phyloP scores from a whole-genome alignment of 306 rosid genomes.

The Leucaena leucocephala region DNA sequence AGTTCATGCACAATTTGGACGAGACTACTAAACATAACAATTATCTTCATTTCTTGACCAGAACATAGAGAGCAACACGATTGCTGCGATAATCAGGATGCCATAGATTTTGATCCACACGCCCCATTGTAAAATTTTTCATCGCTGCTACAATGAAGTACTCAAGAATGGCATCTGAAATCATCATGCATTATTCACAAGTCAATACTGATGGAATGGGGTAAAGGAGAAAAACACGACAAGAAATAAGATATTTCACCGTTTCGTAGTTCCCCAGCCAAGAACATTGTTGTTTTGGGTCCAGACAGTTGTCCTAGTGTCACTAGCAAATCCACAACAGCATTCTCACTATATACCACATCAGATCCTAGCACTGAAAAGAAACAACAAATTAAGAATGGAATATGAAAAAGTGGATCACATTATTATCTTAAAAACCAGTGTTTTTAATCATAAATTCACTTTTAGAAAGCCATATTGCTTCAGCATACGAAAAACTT shows the following conservation, averaged over 20 bases:
- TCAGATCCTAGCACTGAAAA: conserved; percentile 79
- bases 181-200: conserved; percentile 33
- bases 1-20: conserved; percentile 22
- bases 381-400: background rate
- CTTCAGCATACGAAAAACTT: background rate
- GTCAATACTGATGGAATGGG: conserved; percentile 14
- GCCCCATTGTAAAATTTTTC: conserved; percentile 69
- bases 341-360: conserved; percentile 77
- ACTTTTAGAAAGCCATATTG: background rate
- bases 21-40: conserved; percentile 4
- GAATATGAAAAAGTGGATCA: background rate
- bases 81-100: conserved; percentile 77
- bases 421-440: background rate
- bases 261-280: conserved; percentile 84
- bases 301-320: conserved; percentile 73
- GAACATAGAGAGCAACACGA: conserved; percentile 74
- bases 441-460: background rate
- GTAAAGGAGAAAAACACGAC: background rate
- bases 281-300: conserved; percentile 65
- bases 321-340: conserved; percentile 70
- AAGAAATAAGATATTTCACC: conserved; percentile 43
- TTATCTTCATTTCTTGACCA: conserved; percentile 58
- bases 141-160: conserved; percentile 72
- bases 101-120: conserved; percentile 76
- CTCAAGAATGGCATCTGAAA: conserved; percentile 81